Percentiles rank a stretch among this genome's conserved stretches.
Evolutionary conservation across 2,329 filamentous ascomycete genomes (phyloP).

Genomic region (Hypoxylon sp.): DNA sequence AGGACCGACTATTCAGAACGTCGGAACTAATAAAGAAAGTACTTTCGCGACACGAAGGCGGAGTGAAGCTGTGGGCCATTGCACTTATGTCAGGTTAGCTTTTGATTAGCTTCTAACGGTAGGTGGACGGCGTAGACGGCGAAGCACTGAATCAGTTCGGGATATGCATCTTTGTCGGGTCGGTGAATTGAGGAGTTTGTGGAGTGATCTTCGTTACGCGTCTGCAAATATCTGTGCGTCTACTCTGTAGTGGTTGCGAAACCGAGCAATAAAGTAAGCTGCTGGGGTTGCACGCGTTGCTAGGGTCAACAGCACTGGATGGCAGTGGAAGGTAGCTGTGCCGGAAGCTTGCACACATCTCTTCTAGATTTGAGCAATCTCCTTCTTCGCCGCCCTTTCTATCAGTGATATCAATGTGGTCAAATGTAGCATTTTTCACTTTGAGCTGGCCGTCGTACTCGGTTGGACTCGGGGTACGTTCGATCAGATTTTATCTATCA

Average conservation of each 20-base stretch:
- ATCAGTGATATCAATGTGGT: slow-evolving; percentile 27
- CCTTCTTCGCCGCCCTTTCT: slow-evolving; percentile 15
- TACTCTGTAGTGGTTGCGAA: slow-evolving; percentile 20
- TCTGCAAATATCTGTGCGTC: slow-evolving; percentile 12
- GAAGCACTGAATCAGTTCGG: slow-evolving; percentile 17
- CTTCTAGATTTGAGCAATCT: slow-evolving; percentile 13
- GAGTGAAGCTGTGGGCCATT: slow-evolving; percentile 30
- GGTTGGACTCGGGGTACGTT: slow-evolving; percentile 23
- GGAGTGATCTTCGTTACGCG: slow-evolving; percentile 18
- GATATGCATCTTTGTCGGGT: slow-evolving; percentile 21
- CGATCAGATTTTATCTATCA: slow-evolving; percentile 15
- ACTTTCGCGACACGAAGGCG: slow-evolving; percentile 32
- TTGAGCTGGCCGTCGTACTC: slow-evolving; percentile 18
- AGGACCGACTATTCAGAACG: slow-evolving; percentile 24
- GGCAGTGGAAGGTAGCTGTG: slow-evolving; percentile 22
- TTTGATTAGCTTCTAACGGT: slow-evolving; percentile 25
- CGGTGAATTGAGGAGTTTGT: slow-evolving; percentile 26
- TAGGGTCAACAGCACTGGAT: slow-evolving; percentile 21
- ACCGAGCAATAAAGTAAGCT: slow-evolving; percentile 33
- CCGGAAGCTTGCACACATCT: slow-evolving; percentile 16
- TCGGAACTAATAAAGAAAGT: slow-evolving; percentile 25
- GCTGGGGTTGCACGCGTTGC: slow-evolving; percentile 29
- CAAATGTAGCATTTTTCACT: slow-evolving; percentile 26
- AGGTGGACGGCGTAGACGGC: slow-evolving; percentile 22
- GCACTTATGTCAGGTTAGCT: slow-evolving; percentile 23